Base-by-base conservation (phyloP, 2,329 filamentous ascomycete species). In the Verticillium longisporum region DNA sequence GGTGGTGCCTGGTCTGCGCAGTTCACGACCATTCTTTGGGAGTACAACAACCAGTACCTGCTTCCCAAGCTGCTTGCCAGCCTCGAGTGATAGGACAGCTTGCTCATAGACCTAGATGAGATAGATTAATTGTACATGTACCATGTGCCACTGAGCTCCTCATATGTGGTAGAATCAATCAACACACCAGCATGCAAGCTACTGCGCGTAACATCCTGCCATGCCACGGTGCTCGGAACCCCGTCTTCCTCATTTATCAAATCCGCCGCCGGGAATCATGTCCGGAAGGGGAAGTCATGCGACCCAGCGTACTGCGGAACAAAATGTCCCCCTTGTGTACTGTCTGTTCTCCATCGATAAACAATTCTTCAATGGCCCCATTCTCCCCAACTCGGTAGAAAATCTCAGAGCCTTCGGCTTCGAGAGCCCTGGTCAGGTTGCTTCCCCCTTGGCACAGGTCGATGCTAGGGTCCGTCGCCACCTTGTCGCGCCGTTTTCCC, bases 11-110 rank as follows among this genome's bases (percentile, higher is more conserved):
- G 69, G 61, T 61, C 68, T 5, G 66, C 66, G 18, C 70, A 74
- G 58, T 73, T 73, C 57, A 66, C 70, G 45, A 67, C 72, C 1
- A 66, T 71, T 6, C 45, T 75, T 13, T 75, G 73, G 73, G 67
- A 68, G 26, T 73, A 68, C 61, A 73, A 71, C 57, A 68, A 73
- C 58, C 58, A 67, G 15, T 63, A 50, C 1, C 45, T 73, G 9
- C 37, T 73, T 15, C 69, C 70, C 1, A 69, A 67, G 62, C 60
- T 74, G 37, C 6, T 73, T 18, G 62, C 58, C 0, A 61, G 60
- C 21, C 34, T 63, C 2, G 37, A 58, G 38, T 41, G 10, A 45
- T 13, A n/a, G 2, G 13, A 1, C 1, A 26, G n/a, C 10, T 3
- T 13, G 21, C n/a, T 14, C 9, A 26, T 4, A 53, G 18, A 53